Conservation (phyloP, 768 basidiomycete genomes). For the Tulasnella sp. region DNA sequence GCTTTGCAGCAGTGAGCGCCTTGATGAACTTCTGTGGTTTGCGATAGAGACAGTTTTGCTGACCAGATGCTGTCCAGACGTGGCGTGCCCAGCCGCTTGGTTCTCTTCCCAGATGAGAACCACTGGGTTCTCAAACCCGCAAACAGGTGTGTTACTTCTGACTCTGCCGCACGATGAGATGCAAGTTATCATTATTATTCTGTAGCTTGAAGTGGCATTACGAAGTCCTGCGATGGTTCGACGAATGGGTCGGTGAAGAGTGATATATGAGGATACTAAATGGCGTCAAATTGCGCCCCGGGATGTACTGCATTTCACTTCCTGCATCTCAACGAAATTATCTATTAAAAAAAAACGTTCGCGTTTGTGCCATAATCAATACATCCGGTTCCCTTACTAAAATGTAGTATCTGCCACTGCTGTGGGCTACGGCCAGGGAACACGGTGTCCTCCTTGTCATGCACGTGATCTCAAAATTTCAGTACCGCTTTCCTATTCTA, state of each 20-base stretch:
- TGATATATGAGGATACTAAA: too few relatives aligned
- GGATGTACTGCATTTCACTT: too few relatives aligned
- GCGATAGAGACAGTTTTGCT: not conserved
- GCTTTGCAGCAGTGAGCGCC: constrained; percentile 64
- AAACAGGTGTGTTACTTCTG: constrained; percentile 42
- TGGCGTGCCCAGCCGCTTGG: constrained; percentile 59
- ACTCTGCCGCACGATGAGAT: not conserved
- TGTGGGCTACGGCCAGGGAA: too few relatives aligned
- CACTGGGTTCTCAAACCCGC: constrained; percentile 82
- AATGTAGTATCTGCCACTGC: too few relatives aligned
- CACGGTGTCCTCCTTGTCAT: not conserved
- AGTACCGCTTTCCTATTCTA: not conserved
- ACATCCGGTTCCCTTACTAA: too few relatives aligned
- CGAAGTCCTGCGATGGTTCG: constrained; percentile 88
- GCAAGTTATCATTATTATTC: not conserved
- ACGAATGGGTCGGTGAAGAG: constrained; percentile 25
- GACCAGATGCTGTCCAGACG: constrained; percentile 33
- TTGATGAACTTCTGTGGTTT: not conserved
- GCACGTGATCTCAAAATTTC: not conserved
- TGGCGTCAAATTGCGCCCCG: too few relatives aligned
- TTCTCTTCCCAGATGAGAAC: constrained; percentile 84
- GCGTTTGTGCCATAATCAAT: too few relatives aligned
- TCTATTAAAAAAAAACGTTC: too few relatives aligned
- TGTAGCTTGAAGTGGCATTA: constrained; percentile 84
- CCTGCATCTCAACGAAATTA: too few relatives aligned